Percentiles rank a stretch among this genome's conserved stretches.
Conservation (phyloP, 2,329 filamentous ascomycete genomes). For the Fusarium sterilihyphosum region DNA sequence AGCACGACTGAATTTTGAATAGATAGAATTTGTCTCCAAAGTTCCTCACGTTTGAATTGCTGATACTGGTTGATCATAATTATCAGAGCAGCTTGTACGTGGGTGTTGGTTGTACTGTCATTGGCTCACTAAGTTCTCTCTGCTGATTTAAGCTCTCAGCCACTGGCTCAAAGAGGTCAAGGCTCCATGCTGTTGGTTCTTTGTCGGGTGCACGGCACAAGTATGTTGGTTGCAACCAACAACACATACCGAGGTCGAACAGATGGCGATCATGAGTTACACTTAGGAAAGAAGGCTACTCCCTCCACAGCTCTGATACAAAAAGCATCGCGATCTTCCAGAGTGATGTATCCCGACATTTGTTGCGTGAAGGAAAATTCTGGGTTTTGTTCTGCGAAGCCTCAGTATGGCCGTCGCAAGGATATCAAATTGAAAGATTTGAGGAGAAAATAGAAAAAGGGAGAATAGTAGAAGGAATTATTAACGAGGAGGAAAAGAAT, state of each 20-base stretch:
- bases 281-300: rapidly evolving
- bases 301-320: rapidly evolving
- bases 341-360: background rate
- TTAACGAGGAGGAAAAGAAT: no score
- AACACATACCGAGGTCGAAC: background rate
- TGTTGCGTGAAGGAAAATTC: background rate
- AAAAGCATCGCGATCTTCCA: background rate
- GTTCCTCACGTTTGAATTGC: background rate
- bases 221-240: background rate
- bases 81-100: background rate
- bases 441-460: background rate
- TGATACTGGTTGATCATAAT: background rate
- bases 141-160: no score
- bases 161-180: background rate
- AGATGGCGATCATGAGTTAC: background rate
- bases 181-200: background rate
- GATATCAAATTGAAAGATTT: no score
- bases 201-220: background rate
- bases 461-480: no score
- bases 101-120: background rate
- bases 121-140: background rate
- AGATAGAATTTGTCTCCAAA: background rate
- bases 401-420: no score
- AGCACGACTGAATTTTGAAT: background rate
- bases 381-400: background rate